Conservation (phyloP, 1,284 basidiomycete genomes). For the Coriolopsis trogii region DNA sequence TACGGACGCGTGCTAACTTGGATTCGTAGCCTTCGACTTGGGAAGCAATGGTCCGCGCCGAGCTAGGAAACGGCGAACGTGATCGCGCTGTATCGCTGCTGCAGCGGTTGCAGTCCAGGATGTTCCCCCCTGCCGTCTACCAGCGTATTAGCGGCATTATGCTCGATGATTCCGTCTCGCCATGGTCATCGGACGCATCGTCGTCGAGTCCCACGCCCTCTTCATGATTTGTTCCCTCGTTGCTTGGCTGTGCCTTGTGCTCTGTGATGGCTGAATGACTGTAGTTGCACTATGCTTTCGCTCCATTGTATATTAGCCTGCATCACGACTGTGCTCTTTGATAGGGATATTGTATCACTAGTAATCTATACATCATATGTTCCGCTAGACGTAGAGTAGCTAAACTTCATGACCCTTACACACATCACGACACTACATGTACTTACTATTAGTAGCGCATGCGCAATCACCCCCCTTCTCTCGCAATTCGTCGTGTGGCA, state of each 20-base stretch:
- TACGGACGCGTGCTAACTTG: neutral
- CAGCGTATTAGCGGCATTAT: slow-evolving; percentile 47
- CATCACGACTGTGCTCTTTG: neutral
- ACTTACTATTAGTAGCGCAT: neutral
- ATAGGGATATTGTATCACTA: neutral
- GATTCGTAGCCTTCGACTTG: slow-evolving; percentile 76
- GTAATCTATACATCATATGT: neutral
- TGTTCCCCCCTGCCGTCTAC: slow-evolving; percentile 61
- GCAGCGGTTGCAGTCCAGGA: slow-evolving; percentile 74
- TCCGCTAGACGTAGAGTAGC: neutral
- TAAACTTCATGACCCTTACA: neutral
- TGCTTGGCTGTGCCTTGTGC: neutral
- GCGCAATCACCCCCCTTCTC: neutral
- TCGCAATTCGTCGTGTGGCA: neutral
- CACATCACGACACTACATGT: neutral
- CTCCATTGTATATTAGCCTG: neutral
- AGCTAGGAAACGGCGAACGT: slow-evolving; percentile 79
- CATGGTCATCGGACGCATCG: slow-evolving; percentile 30
- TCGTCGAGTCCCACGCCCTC: slow-evolving; percentile 13
- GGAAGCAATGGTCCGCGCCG: slow-evolving; percentile 95
- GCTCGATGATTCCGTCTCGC: slow-evolving; percentile 38
- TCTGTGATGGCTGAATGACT: neutral
- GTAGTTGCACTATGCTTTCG: neutral
- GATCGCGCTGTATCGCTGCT: slow-evolving; percentile 75
- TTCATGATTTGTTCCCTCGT: neutral